Evolutionary conservation across 2,329 filamentous ascomycete species (phyloP).

Genomic region (Teratosphaeria destructans): DNA sequence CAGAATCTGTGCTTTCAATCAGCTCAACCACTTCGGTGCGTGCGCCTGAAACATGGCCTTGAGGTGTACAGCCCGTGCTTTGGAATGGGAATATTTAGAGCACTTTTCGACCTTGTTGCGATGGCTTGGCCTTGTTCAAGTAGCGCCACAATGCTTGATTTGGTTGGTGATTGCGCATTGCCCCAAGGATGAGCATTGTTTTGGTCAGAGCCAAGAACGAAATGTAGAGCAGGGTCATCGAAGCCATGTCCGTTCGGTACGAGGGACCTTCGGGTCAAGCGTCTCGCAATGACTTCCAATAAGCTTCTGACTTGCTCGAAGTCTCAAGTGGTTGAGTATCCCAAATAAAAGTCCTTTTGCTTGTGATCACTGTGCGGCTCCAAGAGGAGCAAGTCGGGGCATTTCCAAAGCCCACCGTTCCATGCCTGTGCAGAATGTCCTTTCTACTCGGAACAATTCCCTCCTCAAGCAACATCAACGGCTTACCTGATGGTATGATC

Average conservation of each 20-base stretch:
- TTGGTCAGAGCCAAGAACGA: background rate
- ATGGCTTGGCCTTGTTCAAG: no score
- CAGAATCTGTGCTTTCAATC: conserved; percentile 58
- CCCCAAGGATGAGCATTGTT: background rate
- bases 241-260: background rate
- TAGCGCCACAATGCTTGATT: no score
- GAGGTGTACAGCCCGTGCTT: background rate
- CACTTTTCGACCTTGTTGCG: no score
- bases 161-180: no score
- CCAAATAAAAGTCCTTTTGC: background rate
- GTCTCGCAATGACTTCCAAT: background rate
- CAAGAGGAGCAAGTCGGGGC: background rate
- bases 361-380: background rate
- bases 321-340: background rate
- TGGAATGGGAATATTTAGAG: background rate
- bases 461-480: background rate
- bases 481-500: conserved; percentile 64
- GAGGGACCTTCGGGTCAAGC: background rate
- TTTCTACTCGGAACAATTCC: background rate
- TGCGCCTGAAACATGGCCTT: background rate
- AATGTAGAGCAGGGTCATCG: background rate
- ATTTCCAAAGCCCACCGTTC: background rate
- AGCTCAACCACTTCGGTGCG: background rate
- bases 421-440: background rate
- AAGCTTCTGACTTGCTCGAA: background rate